Conservation (phyloP, 2,329 filamentous ascomycete genomes). For the Hypoxylon sp. region DNA sequence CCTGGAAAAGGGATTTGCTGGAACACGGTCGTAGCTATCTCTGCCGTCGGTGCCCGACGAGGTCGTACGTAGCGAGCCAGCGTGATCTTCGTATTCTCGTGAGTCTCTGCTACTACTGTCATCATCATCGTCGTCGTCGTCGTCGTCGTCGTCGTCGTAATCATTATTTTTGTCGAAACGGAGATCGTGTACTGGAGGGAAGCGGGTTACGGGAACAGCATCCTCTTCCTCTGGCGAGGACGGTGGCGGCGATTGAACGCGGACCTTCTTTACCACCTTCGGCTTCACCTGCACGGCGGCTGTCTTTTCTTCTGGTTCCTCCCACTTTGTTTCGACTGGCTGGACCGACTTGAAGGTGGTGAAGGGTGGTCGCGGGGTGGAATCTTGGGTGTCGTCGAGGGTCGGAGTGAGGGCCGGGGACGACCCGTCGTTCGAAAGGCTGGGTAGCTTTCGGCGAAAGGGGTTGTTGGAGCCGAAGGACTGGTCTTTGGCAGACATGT, state of each 20-base stretch:
- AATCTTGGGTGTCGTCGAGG: conserved; percentile 27
- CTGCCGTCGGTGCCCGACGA: conserved; percentile 22
- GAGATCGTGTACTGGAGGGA: conserved; percentile 38
- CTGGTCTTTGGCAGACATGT: conserved; percentile 49
- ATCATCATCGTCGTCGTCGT: conserved; percentile 30
- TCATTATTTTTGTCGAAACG: conserved; percentile 36
- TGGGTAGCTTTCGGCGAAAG: conserved; percentile 56
- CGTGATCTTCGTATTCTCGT: conserved; percentile 37
- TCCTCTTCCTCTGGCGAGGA: conserved; percentile 60
- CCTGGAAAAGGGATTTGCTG: conserved; percentile 64
- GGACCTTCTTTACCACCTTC: conserved; percentile 70
- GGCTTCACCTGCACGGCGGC: conserved; percentile 40
- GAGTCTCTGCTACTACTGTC: conserved; percentile 39
- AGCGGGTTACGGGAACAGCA: conserved; percentile 46
- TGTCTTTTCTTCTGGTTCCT: conserved; percentile 42
- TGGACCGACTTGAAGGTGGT: conserved; percentile 46
- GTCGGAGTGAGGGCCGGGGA: conserved; percentile 25
- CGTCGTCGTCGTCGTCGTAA: conserved; percentile 30
- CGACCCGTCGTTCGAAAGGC: conserved; percentile 31
- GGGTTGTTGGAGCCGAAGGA: conserved; percentile 58
- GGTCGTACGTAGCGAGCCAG: conserved; percentile 39
- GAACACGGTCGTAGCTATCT: conserved; percentile 38
- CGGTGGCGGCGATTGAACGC: conserved; percentile 70
- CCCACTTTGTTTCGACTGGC: conserved; percentile 44
- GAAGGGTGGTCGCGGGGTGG: conserved; percentile 38